Conservation (phyloP, 192 early-diverging fungal genomes). For the Coemansia sp. region DNA sequence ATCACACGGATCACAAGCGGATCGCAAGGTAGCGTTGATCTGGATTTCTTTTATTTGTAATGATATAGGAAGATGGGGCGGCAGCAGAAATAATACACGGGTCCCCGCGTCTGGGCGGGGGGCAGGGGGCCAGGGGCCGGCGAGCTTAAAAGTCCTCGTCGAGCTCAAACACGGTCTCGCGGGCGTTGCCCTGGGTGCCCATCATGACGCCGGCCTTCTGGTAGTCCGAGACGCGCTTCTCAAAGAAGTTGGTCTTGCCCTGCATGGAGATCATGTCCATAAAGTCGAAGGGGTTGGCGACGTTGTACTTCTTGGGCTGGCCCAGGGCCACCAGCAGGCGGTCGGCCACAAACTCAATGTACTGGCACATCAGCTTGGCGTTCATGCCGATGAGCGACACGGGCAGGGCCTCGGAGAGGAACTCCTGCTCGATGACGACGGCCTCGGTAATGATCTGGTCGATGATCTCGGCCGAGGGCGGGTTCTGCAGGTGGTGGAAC, state of each 20-base stretch:
- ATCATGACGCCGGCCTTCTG: slow-evolving; percentile 88
- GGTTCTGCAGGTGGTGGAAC: slow-evolving; percentile 73
- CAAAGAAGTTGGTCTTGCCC: slow-evolving; percentile 99
- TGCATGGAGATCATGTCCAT: slow-evolving; percentile 98
- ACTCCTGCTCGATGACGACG: slow-evolving; percentile 92
- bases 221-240: slow-evolving; percentile 95
- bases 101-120: too few species aligned
- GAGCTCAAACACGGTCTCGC: slow-evolving; percentile 66
- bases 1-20: too few species aligned
- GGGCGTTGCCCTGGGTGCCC: slow-evolving; percentile 51
- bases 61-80: too few species aligned
- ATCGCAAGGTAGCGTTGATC: background rate
- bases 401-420: slow-evolving; percentile 89
- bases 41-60: background rate
- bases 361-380: slow-evolving; percentile 84
- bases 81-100: too few species aligned
- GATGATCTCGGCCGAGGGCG: slow-evolving; percentile 62
- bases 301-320: slow-evolving; percentile 76
- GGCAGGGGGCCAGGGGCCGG: background rate
- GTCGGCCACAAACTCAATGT: slow-evolving; percentile 99
- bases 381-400: slow-evolving; percentile 96
- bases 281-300: slow-evolving; percentile 94
- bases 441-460: slow-evolving; percentile 76
- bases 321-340: slow-evolving; percentile 86
- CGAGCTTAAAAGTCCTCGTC: slow-evolving; percentile 70